Conservation (phyloP, 208 protist species). For the Perkinsela sp. region DNA sequence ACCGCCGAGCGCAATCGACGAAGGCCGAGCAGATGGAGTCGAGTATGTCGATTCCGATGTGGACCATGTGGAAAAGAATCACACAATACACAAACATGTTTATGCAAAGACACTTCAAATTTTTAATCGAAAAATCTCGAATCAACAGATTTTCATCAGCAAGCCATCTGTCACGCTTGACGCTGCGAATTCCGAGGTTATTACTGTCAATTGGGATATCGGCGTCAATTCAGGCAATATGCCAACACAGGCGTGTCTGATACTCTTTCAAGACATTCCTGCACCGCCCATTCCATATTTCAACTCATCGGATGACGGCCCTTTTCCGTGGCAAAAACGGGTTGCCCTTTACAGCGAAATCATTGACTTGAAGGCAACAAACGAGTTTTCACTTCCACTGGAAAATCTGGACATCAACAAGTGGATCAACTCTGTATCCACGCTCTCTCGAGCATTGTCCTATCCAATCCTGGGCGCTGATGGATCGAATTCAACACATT, state of each 20-base stretch:
- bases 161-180: not conserved
- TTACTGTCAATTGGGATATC: not conserved
- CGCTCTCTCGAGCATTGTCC: not conserved
- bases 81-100: not conserved
- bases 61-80: not conserved
- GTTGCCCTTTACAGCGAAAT: not conserved
- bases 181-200: not conserved
- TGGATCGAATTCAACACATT: not conserved
- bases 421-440: not conserved
- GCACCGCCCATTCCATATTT: not conserved
- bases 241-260: not conserved
- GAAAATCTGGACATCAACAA: not conserved
- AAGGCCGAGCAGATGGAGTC: not conserved
- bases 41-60: not conserved
- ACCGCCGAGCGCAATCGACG: not conserved
- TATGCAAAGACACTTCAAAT: not conserved
- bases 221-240: not conserved
- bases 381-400: not conserved
- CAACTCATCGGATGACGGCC: not conserved
- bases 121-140: not conserved
- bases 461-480: not conserved
- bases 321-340: not conserved
- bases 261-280: not conserved
- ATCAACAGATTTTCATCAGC: not conserved
- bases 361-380: not conserved